These are phyloP conservation scores for Sequoiadendron giganteum DNA, from an alignment of 75 land plant genomes.

Conservation along the genomic window DNA sequence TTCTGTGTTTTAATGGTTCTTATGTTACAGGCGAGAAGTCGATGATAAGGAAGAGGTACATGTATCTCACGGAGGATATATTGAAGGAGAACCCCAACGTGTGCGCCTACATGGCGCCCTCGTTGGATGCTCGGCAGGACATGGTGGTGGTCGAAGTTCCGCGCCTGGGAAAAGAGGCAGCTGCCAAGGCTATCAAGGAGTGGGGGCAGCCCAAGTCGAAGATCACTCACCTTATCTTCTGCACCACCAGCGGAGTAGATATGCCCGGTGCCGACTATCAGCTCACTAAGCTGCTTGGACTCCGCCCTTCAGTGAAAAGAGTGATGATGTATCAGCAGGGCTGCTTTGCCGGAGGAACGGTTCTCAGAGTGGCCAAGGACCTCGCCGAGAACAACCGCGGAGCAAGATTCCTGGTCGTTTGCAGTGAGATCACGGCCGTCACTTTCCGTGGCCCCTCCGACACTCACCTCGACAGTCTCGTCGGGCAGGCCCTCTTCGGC, in stretches of 20 bases:
- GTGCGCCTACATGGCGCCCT: conserved; percentile 50
- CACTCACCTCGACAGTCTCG: conserved; percentile 48
- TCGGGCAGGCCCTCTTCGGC: conserved; percentile 53
- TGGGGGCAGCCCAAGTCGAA: conserved; percentile 46
- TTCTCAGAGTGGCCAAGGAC: conserved; percentile 55
- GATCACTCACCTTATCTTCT: conserved; percentile 62
- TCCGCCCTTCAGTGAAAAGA: conserved; percentile 40
- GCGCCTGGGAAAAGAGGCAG: conserved; percentile 46
- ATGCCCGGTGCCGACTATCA: conserved; percentile 59
- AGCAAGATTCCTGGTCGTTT: conserved; percentile 43
- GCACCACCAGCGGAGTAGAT: conserved; percentile 60
- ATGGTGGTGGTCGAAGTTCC: conserved; percentile 58
- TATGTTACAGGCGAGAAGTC: conserved; percentile 51
- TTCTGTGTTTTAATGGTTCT: background rate
- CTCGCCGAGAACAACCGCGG: conserved; percentile 49
- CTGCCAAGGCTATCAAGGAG: conserved; percentile 37
- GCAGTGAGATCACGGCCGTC: conserved; percentile 44
- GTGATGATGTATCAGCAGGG: conserved; percentile 52
- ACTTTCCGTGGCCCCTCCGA: conserved; percentile 53
- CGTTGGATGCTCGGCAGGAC: conserved; percentile 53
- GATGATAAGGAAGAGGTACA: conserved; percentile 48
- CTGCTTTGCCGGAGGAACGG: conserved; percentile 56
- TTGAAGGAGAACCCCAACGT: conserved; percentile 43
- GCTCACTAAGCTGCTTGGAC: conserved; percentile 47
- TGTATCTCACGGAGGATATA: conserved; percentile 45